Evolutionary conservation across 2,329 filamentous ascomycete species (phyloP).

Genomic region (Camptophora hylomeconis): DNA sequence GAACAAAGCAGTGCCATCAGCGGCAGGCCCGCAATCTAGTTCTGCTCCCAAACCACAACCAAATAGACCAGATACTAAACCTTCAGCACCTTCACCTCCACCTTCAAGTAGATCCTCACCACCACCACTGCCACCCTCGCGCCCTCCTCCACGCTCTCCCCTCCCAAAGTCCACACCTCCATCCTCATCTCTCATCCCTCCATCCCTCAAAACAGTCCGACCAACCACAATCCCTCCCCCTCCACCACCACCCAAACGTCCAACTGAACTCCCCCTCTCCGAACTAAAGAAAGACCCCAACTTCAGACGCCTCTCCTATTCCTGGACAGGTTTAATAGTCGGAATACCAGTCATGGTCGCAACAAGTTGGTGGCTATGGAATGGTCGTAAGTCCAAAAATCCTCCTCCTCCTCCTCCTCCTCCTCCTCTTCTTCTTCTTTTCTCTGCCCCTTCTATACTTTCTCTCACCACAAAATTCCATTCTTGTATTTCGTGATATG

Average conservation of each 20-base stretch:
- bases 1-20: too few relatives aligned
- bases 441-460: neutral
- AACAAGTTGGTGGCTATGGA: constrained; percentile 13
- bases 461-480: constrained; percentile 1
- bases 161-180: neutral
- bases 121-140: too few relatives aligned
- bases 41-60: too few relatives aligned
- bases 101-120: too few relatives aligned
- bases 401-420: neutral
- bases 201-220: neutral
- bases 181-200: neutral
- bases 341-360: constrained; percentile 14
- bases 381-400: constrained; percentile 12
- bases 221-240: neutral
- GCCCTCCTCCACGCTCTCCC: too few relatives aligned
- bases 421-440: neutral
- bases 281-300: constrained; percentile 10
- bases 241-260: constrained; percentile 3
- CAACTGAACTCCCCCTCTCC: constrained; percentile 9
- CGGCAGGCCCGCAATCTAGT: too few relatives aligned
- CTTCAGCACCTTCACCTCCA: too few relatives aligned
- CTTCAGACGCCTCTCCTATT: constrained; percentile 7
- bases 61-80: too few relatives aligned
- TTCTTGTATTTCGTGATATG: too few relatives aligned
- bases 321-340: constrained; percentile 12